A percentile compares a stretch with the other conserved stretches of the same genome.
Evolutionary conservation across 768 basidiomycete species (phyloP).

Genomic region (Leccinum subgranulosum): DNA sequence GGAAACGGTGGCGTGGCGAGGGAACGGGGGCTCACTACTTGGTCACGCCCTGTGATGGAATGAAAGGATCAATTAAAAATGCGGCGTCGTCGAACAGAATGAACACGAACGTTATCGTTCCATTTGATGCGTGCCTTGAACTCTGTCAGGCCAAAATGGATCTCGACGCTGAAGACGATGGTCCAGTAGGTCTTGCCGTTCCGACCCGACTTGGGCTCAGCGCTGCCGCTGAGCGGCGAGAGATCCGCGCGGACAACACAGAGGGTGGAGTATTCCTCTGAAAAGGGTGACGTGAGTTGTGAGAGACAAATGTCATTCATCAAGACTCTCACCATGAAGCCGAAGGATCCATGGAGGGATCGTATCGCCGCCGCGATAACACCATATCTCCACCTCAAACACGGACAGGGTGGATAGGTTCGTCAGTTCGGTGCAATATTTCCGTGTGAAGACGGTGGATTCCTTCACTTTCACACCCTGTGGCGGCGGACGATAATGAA

Average conservation of each 20-base stretch:
- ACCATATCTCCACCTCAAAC: constrained; percentile 85
- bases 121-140: constrained; percentile 82
- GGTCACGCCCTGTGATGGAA: constrained; percentile 51
- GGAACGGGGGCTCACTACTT: constrained; percentile 56
- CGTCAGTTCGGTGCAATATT: constrained; percentile 80
- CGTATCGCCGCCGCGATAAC: constrained; percentile 69
- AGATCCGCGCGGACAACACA: constrained; percentile 78
- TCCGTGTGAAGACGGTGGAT: constrained; percentile 75
- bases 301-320: not conserved
- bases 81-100: not conserved
- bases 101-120: constrained; percentile 63
- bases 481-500: constrained; percentile 4
- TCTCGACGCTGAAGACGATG: constrained; percentile 80
- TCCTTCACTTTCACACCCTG: constrained; percentile 76
- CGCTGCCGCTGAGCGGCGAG: constrained; percentile 68
- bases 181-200: constrained; percentile 77
- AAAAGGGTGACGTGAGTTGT: not conserved
- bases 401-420: constrained; percentile 71
- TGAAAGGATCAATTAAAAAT: not conserved
- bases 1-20: not conserved
- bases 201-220: constrained; percentile 60
- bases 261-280: constrained; percentile 71
- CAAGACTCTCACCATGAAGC: constrained; percentile 34
- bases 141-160: constrained; percentile 80
- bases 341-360: constrained; percentile 75